Evolutionary conservation across 2,329 filamentous ascomycete genomes (phyloP), one percentile per base, ranked within the genome.

Genomic region (Ambrosiella cleistominuta): DNA sequence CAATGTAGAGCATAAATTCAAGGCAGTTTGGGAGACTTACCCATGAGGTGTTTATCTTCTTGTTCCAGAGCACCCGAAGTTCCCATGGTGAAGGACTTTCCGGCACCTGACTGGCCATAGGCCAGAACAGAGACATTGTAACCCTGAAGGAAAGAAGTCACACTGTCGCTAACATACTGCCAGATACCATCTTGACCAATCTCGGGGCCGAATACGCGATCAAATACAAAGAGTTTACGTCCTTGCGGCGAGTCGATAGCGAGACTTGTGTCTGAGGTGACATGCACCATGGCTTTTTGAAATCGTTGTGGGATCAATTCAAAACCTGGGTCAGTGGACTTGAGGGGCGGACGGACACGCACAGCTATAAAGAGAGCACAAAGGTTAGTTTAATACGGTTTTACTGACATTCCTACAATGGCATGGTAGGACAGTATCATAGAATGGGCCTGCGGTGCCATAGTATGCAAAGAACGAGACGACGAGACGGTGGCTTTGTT

Each of bases 21-120:
- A 27, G 27, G 4, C 27, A 27, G 15, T 19, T 49, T 49, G 2
- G 45, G 7, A 9, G 15, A 72, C 85, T 70, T 77, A 93, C 88
- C 89, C 86, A 91, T 93, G 37, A 81, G 70, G 7, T 84, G 78
- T 37, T 75, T 63, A 65, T 91, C 77, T 35, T 74, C 76, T 66
- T 94, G 85, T 66, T 96, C 90, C 19, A 70, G 70, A 1, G 90
- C 88, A 3, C 89, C 89, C 0, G 91, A 89, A 0, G 93, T 98
- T 59, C 93, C 93, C 93, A 98, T 98, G 0, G 93, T 98, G 68
- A 95, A 97, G 2, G 91, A 97, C 72, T 98, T 98, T 64, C 93
- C 93, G 9, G 93, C 89, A 59, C 93, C 93, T 36, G 93, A 98
- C 74, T 98, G 93, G 63, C 93, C 93, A 66, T 98, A 98, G 53